Conservation (phyloP, 306 rosid species). For the Delonix regia region DNA sequence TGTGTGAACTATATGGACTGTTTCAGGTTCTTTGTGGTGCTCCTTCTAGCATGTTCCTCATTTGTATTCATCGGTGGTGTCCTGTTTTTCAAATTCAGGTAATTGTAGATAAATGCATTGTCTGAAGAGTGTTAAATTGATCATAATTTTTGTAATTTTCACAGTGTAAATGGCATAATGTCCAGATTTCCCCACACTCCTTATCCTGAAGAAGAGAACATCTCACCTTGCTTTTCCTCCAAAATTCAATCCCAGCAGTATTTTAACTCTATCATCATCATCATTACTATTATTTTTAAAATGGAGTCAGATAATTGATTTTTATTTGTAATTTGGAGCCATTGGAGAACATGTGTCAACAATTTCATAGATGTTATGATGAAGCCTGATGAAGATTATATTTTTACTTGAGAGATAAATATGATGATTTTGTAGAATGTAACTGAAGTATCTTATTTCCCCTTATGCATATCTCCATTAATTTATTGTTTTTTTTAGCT, state of each 20-base stretch:
- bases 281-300: neutral
- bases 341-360: too few relatives aligned
- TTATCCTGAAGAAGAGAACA: neutral
- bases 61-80: constrained; percentile 86
- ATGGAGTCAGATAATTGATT: neutral
- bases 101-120: constrained; percentile 39
- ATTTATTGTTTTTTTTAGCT: neutral
- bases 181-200: neutral
- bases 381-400: neutral
- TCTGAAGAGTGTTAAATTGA: constrained; percentile 22
- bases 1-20: constrained; percentile 34
- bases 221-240: neutral
- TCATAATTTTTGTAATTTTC: neutral
- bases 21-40: constrained; percentile 86
- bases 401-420: neutral
- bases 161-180: constrained; percentile 8
- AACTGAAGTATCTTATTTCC: neutral
- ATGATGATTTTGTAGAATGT: neutral
- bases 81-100: constrained; percentile 87
- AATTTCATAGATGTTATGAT: neutral
- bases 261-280: neutral
- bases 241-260: neutral
- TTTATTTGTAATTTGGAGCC: neutral
- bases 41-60: constrained; percentile 79
- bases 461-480: neutral